Base-by-base conservation (phyloP, 352 stramenopile species). In the Phytopythium aichiense region DNA sequence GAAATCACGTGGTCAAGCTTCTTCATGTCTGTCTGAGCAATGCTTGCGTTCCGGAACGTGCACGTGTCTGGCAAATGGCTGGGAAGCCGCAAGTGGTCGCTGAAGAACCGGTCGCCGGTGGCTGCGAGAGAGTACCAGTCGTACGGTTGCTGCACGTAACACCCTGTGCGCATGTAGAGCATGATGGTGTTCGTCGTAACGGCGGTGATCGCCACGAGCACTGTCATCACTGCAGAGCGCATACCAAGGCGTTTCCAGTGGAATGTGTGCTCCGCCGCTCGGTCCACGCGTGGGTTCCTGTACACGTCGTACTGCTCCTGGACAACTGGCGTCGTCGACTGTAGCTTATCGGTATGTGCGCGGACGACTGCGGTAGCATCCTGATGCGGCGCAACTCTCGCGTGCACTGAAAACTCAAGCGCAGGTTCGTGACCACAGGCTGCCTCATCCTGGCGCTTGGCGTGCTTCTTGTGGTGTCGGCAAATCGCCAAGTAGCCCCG, bases 41-140 rank as follows among this genome's bases (percentile, higher is more conserved):
- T 46, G 53, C 69, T 80, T 13, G 60, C 62, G 43, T 74, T 64
- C 18, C 65, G 61, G 61, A 76, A 80, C 42, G 58, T 74, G 58
- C 78, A 88, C 5, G 71, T 74, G 2, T 68, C 53, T 35, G 82
- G 60, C 20, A 88, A 81, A 31, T 69, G 56, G 1, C 31, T 53
- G 0, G 74, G 76, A 13, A 85, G 33, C 0, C 25, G n/a, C 28
- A 79, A 54, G 13, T 40, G 65, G 6, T 69, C 35, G 15, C 66
- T 63, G 42, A 71, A 81, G 35, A 83, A 48, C 9, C 79, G 70
- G 49, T 69, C 66, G 18, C 79, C 79, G 2, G 77, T 81, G 20
- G 57, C 69, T 43, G 65, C 60, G 12, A 88, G 43, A 33, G 76
- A 78, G 57, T 88, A 87, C 79, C 79, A 88, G 46, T 83, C 73